A percentile compares a stretch with the other conserved stretches of the same genome.
Conservation (phyloP, 2,329 filamentous ascomycete species). For the Microcyclospora tardicrescens region DNA sequence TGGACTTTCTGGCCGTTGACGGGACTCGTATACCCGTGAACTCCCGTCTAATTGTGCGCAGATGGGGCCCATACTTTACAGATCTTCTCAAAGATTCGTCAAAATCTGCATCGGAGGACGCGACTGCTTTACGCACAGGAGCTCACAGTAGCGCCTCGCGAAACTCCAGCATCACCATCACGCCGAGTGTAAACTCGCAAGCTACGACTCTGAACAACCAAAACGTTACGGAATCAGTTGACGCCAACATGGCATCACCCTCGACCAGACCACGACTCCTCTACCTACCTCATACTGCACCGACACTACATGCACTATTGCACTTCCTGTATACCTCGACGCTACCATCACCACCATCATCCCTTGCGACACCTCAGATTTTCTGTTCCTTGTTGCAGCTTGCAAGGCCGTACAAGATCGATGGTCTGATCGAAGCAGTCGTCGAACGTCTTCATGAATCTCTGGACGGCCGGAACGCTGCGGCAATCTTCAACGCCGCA, state of each 20-base stretch:
- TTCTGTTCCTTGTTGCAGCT: slow-evolving; percentile 91
- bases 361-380: slow-evolving; percentile 84
- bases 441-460: slow-evolving; percentile 82
- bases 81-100: slow-evolving; percentile 73
- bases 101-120: slow-evolving; percentile 58
- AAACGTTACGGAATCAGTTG: slow-evolving; percentile 35
- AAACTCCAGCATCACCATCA: slow-evolving; percentile 78
- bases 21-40: slow-evolving; percentile 90
- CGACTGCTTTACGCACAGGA: slow-evolving; percentile 58
- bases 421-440: slow-evolving; percentile 82
- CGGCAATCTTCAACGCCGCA: slow-evolving; percentile 93
- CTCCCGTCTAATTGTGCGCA: slow-evolving; percentile 69
- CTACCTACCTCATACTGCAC: slow-evolving; percentile 82
- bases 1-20: slow-evolving; percentile 88
- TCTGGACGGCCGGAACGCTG: slow-evolving; percentile 85
- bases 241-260: slow-evolving; percentile 40
- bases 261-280: slow-evolving; percentile 66
- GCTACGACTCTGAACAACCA: slow-evolving; percentile 34
- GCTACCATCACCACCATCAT: slow-evolving; percentile 60
- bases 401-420: slow-evolving; percentile 81
- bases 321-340: slow-evolving; percentile 91
- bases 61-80: slow-evolving; percentile 95
- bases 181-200: slow-evolving; percentile 44
- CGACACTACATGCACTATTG: slow-evolving; percentile 79
- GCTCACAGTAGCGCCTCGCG: slow-evolving; percentile 42